These are phyloP conservation scores for Arthrobotrys iridis DNA, from an alignment of 2,329 filamentous ascomycete genomes.

Conservation along the genomic window DNA sequence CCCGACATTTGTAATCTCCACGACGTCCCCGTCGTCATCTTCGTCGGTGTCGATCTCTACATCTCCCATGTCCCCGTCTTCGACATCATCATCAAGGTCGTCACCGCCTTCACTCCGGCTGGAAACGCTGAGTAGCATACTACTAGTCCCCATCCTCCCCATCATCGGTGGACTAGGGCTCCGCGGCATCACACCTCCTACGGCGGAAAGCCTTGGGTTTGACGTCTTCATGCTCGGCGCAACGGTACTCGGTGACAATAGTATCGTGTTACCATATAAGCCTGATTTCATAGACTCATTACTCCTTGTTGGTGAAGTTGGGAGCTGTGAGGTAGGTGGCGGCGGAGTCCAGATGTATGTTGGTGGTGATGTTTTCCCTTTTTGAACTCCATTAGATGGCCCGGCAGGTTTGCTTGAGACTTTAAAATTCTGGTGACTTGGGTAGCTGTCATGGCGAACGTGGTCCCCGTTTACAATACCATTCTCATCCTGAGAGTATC, in stretches of 20 bases:
- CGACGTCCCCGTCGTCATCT: slow-evolving; percentile 25
- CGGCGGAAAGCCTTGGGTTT: slow-evolving; percentile 43
- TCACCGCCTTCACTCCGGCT: slow-evolving; percentile 44
- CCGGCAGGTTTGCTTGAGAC: not conserved
- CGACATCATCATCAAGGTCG: slow-evolving; percentile 22
- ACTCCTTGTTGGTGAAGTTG: slow-evolving; percentile 21
- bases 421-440: slow-evolving; percentile 15
- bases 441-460: not conserved
- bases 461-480: slow-evolving; percentile 1
- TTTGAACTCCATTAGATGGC: slow-evolving; percentile 6
- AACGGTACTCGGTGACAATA: slow-evolving; percentile 42
- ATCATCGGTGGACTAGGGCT: slow-evolving; percentile 29
- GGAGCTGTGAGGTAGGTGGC: slow-evolving; percentile 20
- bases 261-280: slow-evolving; percentile 42
- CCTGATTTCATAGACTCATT: slow-evolving; percentile 19
- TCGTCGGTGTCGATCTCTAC: slow-evolving; percentile 35
- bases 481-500: slow-evolving; percentile 39
- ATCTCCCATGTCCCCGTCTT: slow-evolving; percentile 32
- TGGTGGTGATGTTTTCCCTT: slow-evolving; percentile 43
- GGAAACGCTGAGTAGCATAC: slow-evolving; percentile 49
- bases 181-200: slow-evolving; percentile 36
- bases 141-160: slow-evolving; percentile 45
- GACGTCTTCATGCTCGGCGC: slow-evolving; percentile 44
- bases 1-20: slow-evolving; percentile 13
- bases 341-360: slow-evolving; percentile 42